Evolutionary conservation across 192 early-diverging fungal species (phyloP), one percentile per base, ranked within the genome.

Genomic region (Podochytrium sp.): DNA sequence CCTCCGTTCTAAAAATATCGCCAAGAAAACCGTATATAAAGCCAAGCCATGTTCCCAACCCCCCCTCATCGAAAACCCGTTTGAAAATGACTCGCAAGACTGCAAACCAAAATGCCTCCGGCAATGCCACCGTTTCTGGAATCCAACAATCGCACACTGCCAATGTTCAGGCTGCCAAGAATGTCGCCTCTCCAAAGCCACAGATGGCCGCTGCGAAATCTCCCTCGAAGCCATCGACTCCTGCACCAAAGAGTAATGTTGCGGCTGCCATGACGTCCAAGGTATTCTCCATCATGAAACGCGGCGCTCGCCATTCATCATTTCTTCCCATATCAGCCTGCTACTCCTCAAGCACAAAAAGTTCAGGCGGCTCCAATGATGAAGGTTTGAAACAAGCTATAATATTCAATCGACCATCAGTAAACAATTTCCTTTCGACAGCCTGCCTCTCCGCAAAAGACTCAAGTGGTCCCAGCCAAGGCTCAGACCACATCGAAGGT

Each of bases 121-220:
- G 53, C 50, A 71, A 71, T 43, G 57, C 69, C 30, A 71, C 69
- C 0, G 69, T 71, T 38, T 32, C 69, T 37, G 69, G 56, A 10
- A 41, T 71, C 47, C 69, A 71, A 40, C 69, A 71, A 32, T 12
- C 57, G 4, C 69, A 71, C 41, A 20, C 32, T 42, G 53, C 56
- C 12, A 27, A 29, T 20, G 27, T 71, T 47, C 69, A 59, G 30
- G 56, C 51, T 1, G 55, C 69, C 14, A 71, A 71, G n/a, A 65
- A 41, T 29, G 41, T 65, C 3, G 29, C n/a, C 25, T 27, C 53
- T 14, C 63, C 39, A 47, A 71, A 60, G 56, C 69, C 30, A 25
- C 20, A 41, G 25, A 59, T 57, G 39, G 34, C 69, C 23, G 20
- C 16, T 14, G 6, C 38, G 37, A 65, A 65, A 38, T 32, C 63